phyloP scores from a whole-genome alignment of 768 basidiomycete species.

The Tricholoma matsutake region DNA sequence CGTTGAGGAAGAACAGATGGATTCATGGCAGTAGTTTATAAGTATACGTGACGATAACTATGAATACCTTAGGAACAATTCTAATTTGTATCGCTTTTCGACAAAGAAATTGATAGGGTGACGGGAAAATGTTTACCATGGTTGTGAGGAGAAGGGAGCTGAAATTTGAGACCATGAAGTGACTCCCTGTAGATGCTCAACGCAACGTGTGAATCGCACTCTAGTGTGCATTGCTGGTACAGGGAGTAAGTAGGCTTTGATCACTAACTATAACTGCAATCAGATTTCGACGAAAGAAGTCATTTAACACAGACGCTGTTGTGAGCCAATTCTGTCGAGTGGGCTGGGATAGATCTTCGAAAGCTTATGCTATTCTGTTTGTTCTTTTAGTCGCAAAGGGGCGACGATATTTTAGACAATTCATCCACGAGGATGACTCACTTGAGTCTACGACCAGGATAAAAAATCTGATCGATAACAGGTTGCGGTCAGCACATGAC shows the following conservation, averaged over 20 bases:
- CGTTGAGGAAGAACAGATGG: background rate
- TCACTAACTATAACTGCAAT: background rate
- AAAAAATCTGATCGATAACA: background rate
- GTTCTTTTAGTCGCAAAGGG: background rate
- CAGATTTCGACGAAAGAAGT: background rate
- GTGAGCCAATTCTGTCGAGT: background rate
- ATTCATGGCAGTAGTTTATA: background rate
- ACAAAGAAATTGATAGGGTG: background rate
- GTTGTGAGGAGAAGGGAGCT: background rate
- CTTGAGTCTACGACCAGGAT: background rate
- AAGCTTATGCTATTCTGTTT: background rate
- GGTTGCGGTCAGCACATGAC: background rate
- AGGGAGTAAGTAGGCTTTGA: conserved; percentile 2
- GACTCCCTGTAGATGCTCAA: background rate
- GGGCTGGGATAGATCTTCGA: background rate
- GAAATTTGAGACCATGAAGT: background rate
- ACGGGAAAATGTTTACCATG: background rate
- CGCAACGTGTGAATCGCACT: conserved; percentile 1
- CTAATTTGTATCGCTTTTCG: background rate
- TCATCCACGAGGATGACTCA: background rate
- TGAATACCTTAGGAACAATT: conserved; percentile 1
- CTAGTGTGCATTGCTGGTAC: background rate
- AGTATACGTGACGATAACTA: background rate
- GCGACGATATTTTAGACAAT: background rate
- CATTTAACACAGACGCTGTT: background rate